Evolutionary conservation across 306 rosid species (phyloP), one percentile per base, ranked within the genome.

Genomic region (Styphnolobium japonicum): DNA sequence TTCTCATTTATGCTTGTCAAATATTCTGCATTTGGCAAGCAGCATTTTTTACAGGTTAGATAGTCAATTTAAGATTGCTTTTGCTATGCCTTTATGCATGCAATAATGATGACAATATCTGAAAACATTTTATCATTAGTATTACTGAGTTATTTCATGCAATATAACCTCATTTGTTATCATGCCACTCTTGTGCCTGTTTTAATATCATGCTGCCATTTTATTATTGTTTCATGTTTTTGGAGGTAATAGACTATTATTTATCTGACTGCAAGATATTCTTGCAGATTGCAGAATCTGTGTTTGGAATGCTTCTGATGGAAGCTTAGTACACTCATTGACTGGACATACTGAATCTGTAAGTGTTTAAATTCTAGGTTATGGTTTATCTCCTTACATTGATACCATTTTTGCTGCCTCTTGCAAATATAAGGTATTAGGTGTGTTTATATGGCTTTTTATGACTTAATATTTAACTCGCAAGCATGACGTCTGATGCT

Each of bases 251-350:
- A 15, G 58, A 49, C 75, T 71, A 16, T 45, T 64, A 65, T 71
- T 77, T 74, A 23, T 66, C 72, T 71, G 67, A 76, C 48, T 76
- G 62, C 56, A 63, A 36, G 56, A 69, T 77, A 22, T 80, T 81
- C 22, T 79, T 82, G 85, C 96, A 96, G 98, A 96, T 90, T 91
- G 97, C 88, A 88, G 98, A 87, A 96, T 93, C 77, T 96, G 99
- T 80, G 99, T 96, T 76, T 96, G 99, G 99, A 96, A 96, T 89
- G 99, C 99, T 67, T 86, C 98, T 78, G 98, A 93, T 85, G 99
- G 99, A 65, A 90, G 99, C 91, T 81, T 96, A 82, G 99, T 96
- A 19, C 97, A 96, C 88, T 96, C 98, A 55, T 83, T 96, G 88
- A 96, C 99, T 10, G 99, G 99, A 43, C 99, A 96, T 71, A 93